Percentiles rank a stretch among this genome's conserved stretches.
Evolutionary conservation across 441 rosid species (phyloP).

Genomic region (Adansonia gregorii): DNA sequence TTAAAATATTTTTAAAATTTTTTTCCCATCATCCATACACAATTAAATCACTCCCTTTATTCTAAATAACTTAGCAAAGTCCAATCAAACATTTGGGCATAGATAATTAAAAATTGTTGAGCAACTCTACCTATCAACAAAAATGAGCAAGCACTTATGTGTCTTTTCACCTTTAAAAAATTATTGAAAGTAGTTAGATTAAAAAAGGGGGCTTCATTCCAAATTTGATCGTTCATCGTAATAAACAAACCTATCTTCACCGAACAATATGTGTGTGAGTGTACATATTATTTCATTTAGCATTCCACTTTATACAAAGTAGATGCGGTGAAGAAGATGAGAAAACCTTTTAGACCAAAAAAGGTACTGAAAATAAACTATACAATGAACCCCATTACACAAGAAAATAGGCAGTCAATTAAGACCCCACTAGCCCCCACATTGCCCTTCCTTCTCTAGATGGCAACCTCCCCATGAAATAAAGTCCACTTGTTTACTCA

Average conservation of each 20-base stretch:
- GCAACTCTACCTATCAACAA: no score
- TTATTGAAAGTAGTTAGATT: not conserved
- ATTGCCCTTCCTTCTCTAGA: no score
- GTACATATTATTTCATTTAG: no score
- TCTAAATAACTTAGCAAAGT: not conserved
- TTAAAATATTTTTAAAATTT: no score
- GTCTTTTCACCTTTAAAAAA: no score
- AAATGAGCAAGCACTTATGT: no score
- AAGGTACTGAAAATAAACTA: constrained; percentile 27
- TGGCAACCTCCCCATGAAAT: constrained; percentile 37
- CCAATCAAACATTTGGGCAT: not conserved
- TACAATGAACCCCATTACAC: not conserved
- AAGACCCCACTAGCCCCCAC: constrained; percentile 37
- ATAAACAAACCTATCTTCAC: not conserved
- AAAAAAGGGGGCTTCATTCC: not conserved
- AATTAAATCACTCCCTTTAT: not conserved
- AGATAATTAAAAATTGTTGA: not conserved
- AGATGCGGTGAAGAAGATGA: not conserved
- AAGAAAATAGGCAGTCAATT: constrained; percentile 26
- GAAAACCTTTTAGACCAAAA: not conserved
- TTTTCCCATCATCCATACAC: not conserved
- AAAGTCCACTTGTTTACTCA: constrained; percentile 49
- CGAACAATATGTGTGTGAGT: not conserved
- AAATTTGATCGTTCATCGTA: not conserved
- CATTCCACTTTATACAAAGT: constrained; percentile 18